A percentile compares a stretch with the other conserved stretches of the same genome.
These are phyloP conservation scores for Macrolepiota dolichaula DNA, from an alignment of 768 basidiomycete species.

Conservation along the genomic window DNA sequence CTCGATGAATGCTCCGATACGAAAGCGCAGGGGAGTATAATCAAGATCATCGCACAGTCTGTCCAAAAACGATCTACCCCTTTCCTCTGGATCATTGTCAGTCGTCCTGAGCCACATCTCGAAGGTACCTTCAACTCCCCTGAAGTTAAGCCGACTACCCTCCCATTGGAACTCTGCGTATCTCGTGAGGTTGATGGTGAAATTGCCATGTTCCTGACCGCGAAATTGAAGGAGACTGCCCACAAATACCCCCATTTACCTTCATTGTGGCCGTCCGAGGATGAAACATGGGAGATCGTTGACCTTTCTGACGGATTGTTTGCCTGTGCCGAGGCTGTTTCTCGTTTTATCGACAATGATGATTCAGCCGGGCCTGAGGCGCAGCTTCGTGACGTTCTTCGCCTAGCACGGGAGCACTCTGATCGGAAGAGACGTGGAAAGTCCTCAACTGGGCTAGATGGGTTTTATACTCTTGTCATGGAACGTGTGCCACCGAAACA, in stretches of 20 bases:
- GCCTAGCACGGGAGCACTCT: neutral
- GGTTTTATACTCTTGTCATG: neutral
- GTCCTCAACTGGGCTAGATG: neutral
- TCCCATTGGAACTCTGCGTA: slow-evolving; percentile 1
- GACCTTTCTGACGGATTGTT: slow-evolving; percentile 4
- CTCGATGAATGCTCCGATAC: neutral
- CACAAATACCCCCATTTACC: neutral
- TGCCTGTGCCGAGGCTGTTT: neutral
- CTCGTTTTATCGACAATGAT: slow-evolving; percentile 4
- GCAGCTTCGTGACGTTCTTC: neutral
- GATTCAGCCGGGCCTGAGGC: neutral
- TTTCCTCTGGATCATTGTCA: neutral
- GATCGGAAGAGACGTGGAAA: too few species aligned
- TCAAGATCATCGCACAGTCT: neutral
- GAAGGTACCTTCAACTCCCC: neutral
- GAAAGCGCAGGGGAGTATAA: neutral
- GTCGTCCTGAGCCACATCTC: slow-evolving; percentile 5
- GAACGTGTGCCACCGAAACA: neutral
- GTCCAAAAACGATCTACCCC: neutral
- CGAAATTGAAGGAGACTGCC: neutral
- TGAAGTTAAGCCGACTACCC: neutral
- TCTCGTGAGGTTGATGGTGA: slow-evolving; percentile 9
- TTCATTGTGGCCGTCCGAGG: slow-evolving; percentile 5
- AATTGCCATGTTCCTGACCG: slow-evolving; percentile 5
- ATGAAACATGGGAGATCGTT: neutral